These are phyloP conservation scores for Volvariella surrecta DNA, from an alignment of 1,284 basidiomycete species.

Conservation along the genomic window DNA sequence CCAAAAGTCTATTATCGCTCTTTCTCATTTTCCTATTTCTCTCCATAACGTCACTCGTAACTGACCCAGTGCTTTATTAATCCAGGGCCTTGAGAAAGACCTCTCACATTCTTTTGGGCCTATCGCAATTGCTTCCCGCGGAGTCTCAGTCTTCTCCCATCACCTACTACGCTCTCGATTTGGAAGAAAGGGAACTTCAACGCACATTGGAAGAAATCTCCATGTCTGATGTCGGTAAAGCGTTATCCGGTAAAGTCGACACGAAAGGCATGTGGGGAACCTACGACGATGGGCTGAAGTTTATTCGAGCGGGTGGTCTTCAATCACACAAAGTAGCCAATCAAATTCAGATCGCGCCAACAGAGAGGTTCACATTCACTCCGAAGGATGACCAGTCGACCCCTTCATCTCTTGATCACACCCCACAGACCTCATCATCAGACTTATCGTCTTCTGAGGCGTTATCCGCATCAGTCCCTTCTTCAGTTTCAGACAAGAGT, in stretches of 20 bases:
- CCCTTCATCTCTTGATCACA: neutral
- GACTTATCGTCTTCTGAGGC: slow-evolving; percentile 6
- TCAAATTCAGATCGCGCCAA: slow-evolving; percentile 1
- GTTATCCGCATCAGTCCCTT: too few species aligned
- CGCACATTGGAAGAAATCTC: slow-evolving; percentile 72
- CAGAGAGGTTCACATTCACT: slow-evolving; percentile 8
- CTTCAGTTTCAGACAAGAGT: neutral
- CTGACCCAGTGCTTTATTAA: neutral
- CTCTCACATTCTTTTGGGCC: slow-evolving; percentile 73
- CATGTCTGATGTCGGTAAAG: slow-evolving; percentile 53
- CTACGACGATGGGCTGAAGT: slow-evolving; percentile 76
- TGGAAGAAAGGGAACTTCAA: slow-evolving; percentile 81
- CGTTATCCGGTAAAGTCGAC: slow-evolving; percentile 60
- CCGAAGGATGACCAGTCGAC: neutral
- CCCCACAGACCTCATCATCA: neutral
- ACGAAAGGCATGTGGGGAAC: slow-evolving; percentile 85
- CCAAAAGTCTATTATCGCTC: neutral
- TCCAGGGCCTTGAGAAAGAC: slow-evolving; percentile 83
- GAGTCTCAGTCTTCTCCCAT: slow-evolving; percentile 38
- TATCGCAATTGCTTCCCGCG: slow-evolving; percentile 45
- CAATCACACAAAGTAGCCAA: slow-evolving; percentile 10
- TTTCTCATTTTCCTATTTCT: slow-evolving; percentile 11
- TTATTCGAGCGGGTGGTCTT: slow-evolving; percentile 54
- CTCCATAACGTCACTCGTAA: slow-evolving; percentile 4
- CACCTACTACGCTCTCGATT: slow-evolving; percentile 91